Conservation (phyloP, 345 rosid genomes). For the Aurinia saxatilis region DNA sequence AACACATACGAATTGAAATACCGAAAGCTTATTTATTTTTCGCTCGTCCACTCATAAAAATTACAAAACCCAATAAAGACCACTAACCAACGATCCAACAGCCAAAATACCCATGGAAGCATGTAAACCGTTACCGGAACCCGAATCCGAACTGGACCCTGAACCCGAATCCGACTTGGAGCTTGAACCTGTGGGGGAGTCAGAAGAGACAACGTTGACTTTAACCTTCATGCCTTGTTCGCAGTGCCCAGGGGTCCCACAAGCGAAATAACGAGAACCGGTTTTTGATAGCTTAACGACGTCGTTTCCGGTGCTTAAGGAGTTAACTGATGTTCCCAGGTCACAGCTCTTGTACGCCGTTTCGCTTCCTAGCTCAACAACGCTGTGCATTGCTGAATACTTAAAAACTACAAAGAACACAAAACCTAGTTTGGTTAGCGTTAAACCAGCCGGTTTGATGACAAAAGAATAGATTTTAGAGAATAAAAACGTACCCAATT, state of each 20-base stretch:
- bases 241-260: conserved; percentile 87
- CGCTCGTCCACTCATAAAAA: not conserved
- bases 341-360: conserved; percentile 74
- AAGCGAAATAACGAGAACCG: conserved; percentile 72
- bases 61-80: conserved; percentile 15
- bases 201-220: conserved; percentile 48
- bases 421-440: not conserved
- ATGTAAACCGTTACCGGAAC: conserved; percentile 8
- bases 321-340: conserved; percentile 55
- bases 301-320: conserved; percentile 65
- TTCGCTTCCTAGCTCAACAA: conserved; percentile 66
- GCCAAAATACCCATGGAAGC: not conserved
- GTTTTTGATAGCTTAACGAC: conserved; percentile 59
- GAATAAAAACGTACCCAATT: conserved; percentile 49
- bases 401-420: conserved; percentile 47
- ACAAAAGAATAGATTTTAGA: not conserved
- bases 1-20: not conserved
- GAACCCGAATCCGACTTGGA: conserved; percentile 7
- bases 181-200: conserved; percentile 35
- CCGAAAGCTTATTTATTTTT: not conserved
- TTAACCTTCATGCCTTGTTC: conserved; percentile 83
- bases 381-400: conserved; percentile 82
- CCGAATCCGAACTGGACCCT: conserved; percentile 11
- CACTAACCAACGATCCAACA: conserved; percentile 20
- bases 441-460: conserved; percentile 6